A percentile compares a stretch with the other conserved stretches of the same genome.
phyloP scores from a whole-genome alignment of 2,329 filamentous ascomycete genomes.

The Claviceps sp. region DNA sequence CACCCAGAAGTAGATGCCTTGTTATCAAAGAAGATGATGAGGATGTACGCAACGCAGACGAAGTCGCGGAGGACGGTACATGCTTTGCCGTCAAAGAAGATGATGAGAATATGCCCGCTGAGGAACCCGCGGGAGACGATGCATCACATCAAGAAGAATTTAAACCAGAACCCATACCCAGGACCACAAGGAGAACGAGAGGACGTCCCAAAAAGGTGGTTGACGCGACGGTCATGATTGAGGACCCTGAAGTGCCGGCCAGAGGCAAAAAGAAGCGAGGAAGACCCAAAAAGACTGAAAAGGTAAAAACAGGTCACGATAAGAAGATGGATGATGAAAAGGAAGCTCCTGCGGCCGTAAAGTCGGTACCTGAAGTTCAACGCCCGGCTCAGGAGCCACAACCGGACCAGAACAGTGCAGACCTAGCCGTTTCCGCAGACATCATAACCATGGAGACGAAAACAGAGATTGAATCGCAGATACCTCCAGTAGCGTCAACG shows the following conservation, averaged over 20 bases:
- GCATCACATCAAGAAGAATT: conserved; percentile 5
- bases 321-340: not conserved
- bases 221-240: conserved; percentile 6
- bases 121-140: conserved; percentile 8
- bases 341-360: not conserved
- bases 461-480: not conserved
- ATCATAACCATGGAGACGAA: not conserved
- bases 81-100: not conserved
- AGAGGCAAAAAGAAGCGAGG: conserved; percentile 25
- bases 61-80: conserved; percentile 8
- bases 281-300: conserved; percentile 24
- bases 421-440: not conserved
- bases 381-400: not conserved
- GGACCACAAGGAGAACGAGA: conserved; percentile 16
- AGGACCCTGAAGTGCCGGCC: not conserved
- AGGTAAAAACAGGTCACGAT: not conserved
- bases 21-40: not conserved
- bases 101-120: not conserved
- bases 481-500: not conserved
- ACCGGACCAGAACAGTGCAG: not conserved
- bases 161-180: conserved; percentile 1
- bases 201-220: conserved; percentile 19
- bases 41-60: not conserved
- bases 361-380: not conserved
- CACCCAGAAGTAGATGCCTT: not conserved